phyloP scores from a whole-genome alignment of 345 rosid genomes.

The Leavenworthia alabamica region DNA sequence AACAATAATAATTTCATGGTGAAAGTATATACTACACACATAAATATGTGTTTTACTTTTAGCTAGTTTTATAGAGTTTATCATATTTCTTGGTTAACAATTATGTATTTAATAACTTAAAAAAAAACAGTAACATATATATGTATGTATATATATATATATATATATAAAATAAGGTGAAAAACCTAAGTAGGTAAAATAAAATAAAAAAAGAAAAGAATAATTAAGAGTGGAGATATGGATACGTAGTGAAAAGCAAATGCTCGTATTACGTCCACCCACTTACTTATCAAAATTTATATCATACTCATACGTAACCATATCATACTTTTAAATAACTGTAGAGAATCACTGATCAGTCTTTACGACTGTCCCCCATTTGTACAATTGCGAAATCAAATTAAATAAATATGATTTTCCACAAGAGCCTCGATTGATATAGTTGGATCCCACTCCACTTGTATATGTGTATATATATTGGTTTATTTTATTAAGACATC shows the following conservation, averaged over 20 bases:
- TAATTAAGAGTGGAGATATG: too few relatives aligned
- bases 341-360: conserved; percentile 23
- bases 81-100: background rate
- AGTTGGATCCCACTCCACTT: conserved; percentile 31
- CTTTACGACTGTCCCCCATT: conserved; percentile 26
- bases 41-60: background rate
- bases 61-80: background rate
- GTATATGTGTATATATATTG: background rate
- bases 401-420: background rate
- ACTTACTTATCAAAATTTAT: conserved; percentile 32
- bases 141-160: too few relatives aligned
- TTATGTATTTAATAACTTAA: background rate
- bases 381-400: conserved; percentile 10
- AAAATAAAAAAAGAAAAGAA: too few relatives aligned
- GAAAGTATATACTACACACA: background rate
- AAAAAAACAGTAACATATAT: too few relatives aligned
- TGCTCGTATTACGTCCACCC: conserved; percentile 39
- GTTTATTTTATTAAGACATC: conserved; percentile 26
- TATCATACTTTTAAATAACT: conserved; percentile 12
- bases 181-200: too few relatives aligned
- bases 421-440: conserved; percentile 7
- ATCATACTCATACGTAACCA: conserved; percentile 30
- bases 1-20: background rate
- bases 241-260: conserved; percentile 28
- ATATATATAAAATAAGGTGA: too few relatives aligned